Evolutionary conservation across 371 early-diverging fungal genomes (phyloP).

Genomic region (Polyrhizophydium stewartii): DNA sequence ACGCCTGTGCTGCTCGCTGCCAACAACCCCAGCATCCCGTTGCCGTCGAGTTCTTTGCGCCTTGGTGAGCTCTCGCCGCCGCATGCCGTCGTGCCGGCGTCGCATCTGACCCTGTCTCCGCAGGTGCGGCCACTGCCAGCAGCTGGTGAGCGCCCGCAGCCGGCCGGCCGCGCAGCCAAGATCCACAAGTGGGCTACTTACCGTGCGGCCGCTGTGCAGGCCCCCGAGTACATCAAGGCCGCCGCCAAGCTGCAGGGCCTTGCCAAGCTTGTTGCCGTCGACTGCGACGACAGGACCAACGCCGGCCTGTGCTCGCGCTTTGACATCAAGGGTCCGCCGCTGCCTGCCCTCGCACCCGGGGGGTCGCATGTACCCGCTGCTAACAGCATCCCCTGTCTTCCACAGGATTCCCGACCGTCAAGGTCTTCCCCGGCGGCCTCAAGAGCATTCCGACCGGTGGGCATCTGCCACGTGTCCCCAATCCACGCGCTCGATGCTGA

Average conservation of each 20-base stretch:
- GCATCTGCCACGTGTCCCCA: no score
- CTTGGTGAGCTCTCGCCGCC: slow-evolving; percentile 65
- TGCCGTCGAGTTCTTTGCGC: slow-evolving; percentile 86
- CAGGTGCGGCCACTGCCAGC: slow-evolving; percentile 85
- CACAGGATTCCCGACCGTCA: slow-evolving; percentile 91
- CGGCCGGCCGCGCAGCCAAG: background rate
- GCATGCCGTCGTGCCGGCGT: background rate
- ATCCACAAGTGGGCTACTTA: background rate
- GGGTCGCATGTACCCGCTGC: no score
- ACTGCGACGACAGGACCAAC: slow-evolving; percentile 84
- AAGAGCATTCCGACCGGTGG: no score
- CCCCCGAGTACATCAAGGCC: slow-evolving; percentile 83
- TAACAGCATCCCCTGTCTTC: background rate
- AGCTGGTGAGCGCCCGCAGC: slow-evolving; percentile 33
- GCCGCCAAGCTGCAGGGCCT: slow-evolving; percentile 76
- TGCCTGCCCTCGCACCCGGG: background rate
- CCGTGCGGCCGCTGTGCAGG: slow-evolving; percentile 32
- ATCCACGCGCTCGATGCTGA: no score
- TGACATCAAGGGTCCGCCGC: slow-evolving; percentile 57
- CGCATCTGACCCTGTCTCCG: background rate
- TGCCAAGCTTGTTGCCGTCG: slow-evolving; percentile 77
- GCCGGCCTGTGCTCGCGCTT: slow-evolving; percentile 69
- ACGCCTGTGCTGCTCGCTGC: no score
- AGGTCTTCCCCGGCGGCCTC: slow-evolving; percentile 62
- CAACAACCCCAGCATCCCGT: slow-evolving; percentile 73